Conservation (phyloP, 148 eudicot species). For the Gaultheria prostrata region DNA sequence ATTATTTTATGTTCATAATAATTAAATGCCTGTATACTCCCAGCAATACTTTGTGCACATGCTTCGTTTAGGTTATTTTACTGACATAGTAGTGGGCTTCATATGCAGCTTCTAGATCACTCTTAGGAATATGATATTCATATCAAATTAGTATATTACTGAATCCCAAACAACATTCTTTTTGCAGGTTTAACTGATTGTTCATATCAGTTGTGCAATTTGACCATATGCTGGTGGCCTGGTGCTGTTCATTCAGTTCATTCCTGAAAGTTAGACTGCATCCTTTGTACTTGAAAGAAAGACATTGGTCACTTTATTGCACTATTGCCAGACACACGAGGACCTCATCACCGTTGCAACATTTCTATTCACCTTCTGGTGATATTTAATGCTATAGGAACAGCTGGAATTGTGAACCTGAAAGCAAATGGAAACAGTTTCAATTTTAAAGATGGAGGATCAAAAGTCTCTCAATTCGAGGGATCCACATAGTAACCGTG, state of each 20-base stretch:
- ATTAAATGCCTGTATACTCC: neutral
- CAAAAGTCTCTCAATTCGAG: constrained; percentile 22
- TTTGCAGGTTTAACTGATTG: constrained; percentile 8
- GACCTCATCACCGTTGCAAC: neutral
- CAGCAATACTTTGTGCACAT: neutral
- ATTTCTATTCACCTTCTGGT: constrained; percentile 10
- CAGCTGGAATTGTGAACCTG: neutral
- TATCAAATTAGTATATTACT: neutral
- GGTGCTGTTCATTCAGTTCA: neutral
- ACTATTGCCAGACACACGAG: neutral
- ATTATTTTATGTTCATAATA: neutral
- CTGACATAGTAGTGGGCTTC: neutral
- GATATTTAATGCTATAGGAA: neutral
- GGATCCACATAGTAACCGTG: constrained; percentile 28
- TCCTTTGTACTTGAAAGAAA: neutral
- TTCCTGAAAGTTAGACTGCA: neutral
- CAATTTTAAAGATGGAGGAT: constrained; percentile 34
- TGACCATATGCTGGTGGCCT: neutral
- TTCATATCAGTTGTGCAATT: neutral
- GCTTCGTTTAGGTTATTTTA: neutral
- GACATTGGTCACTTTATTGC: neutral
- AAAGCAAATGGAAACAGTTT: constrained; percentile 47
- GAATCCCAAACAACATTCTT: neutral
- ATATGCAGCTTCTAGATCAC: neutral
- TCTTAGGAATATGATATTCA: neutral